These are phyloP conservation scores for Jamesozyma rosinii DNA, from an alignment of 805 yeast species.

Conservation along the genomic window DNA sequence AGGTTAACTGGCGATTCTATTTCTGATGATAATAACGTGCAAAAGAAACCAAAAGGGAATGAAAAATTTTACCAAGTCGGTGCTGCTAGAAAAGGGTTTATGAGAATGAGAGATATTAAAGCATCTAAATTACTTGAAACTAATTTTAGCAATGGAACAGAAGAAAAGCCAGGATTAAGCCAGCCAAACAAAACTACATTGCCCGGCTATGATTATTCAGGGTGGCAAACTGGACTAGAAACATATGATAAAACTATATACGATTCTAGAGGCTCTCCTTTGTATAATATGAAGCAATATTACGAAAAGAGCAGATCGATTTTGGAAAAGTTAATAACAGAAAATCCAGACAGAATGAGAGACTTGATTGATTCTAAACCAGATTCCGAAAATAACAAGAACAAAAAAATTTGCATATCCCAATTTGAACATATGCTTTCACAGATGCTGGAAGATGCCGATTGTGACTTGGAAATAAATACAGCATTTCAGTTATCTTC, in stretches of 20 bases:
- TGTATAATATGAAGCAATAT: conserved; percentile 49
- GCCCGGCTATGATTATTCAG: conserved; percentile 36
- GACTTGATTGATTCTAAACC: conserved; percentile 16
- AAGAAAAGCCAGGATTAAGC: conserved; percentile 35
- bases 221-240: conserved; percentile 36
- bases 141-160: conserved; percentile 41
- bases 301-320: conserved; percentile 45
- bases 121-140: conserved; percentile 25
- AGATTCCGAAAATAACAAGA: conserved; percentile 2
- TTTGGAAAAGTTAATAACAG: conserved; percentile 21
- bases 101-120: conserved; percentile 39
- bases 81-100: conserved; percentile 35
- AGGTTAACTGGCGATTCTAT: neutral
- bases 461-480: conserved; percentile 31
- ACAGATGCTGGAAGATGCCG: conserved; percentile 30
- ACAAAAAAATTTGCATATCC: conserved; percentile 4
- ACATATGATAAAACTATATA: conserved; percentile 34
- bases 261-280: conserved; percentile 38
- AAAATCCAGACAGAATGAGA: conserved; percentile 7
- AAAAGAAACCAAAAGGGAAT: neutral
- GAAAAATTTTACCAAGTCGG: conserved; percentile 10
- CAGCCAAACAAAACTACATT: conserved; percentile 28
- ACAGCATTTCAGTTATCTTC: conserved; percentile 30
- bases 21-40: neutral
- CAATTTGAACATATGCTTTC: conserved; percentile 38